Percentiles rank a stretch among this genome's conserved stretches.
These are phyloP conservation scores for Pisolithus sp. DNA, from an alignment of 768 basidiomycete species.

Conservation along the genomic window DNA sequence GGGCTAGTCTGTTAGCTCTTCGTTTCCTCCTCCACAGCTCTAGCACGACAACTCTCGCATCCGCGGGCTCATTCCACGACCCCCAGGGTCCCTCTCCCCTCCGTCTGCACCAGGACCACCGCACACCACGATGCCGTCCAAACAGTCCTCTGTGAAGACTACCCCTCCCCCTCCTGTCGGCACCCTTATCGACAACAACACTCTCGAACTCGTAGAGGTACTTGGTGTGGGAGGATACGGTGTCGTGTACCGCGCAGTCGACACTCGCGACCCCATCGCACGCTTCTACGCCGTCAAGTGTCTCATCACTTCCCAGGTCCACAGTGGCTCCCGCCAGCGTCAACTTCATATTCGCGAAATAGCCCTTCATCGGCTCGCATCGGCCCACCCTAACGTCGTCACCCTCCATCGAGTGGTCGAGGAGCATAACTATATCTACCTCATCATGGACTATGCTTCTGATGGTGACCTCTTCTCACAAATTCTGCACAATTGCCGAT, in stretches of 20 bases:
- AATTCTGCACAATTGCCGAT: conserved; percentile 68
- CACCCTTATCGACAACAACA: conserved; percentile 74
- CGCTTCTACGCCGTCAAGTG: conserved; percentile 89
- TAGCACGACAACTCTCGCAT: conserved; percentile 14
- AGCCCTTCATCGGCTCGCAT: conserved; percentile 67
- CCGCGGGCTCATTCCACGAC: conserved; percentile 19
- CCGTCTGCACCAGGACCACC: conserved; percentile 12
- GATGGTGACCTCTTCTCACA: conserved; percentile 91
- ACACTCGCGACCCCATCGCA: conserved; percentile 40
- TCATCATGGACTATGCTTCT: conserved; percentile 90
- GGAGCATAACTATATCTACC: conserved; percentile 73
- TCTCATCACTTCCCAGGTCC: conserved; percentile 50
- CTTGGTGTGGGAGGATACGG: conserved; percentile 95
- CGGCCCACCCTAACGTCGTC: conserved; percentile 75
- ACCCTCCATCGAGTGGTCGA: conserved; percentile 86
- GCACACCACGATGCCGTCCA: conserved; percentile 24
- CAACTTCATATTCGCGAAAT: conserved; percentile 87
- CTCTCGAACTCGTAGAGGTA: conserved; percentile 77
- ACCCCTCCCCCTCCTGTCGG: conserved; percentile 57
- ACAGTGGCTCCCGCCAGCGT: conserved; percentile 47
- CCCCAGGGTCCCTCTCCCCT: conserved; percentile 15
- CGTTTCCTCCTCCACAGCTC: conserved; percentile 21
- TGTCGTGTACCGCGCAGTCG: conserved; percentile 86
- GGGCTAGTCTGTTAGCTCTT: conserved; percentile 15
- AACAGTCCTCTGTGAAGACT: conserved; percentile 28